Percentiles rank a stretch among this genome's conserved stretches.
Conservation (phyloP, 2,329 filamentous ascomycete genomes). For the Byssothecium circinans region DNA sequence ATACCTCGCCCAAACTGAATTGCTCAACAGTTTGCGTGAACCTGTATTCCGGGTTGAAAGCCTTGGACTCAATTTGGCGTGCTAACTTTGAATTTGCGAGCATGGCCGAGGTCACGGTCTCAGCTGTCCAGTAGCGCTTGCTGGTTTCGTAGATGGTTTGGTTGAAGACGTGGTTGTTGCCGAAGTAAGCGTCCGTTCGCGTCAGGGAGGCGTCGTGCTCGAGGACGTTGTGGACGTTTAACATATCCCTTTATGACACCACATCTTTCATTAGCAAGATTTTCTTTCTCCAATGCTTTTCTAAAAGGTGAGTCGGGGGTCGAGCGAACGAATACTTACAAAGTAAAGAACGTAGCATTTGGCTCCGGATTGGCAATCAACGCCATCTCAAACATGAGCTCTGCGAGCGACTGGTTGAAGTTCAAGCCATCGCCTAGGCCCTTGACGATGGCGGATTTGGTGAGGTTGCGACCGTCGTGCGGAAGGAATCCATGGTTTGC, state of each 20-base stretch:
- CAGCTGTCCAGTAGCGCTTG: constrained; percentile 50
- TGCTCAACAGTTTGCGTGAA: constrained; percentile 47
- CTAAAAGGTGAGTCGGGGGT: too few species aligned
- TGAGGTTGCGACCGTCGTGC: constrained; percentile 38
- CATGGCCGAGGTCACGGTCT: constrained; percentile 36
- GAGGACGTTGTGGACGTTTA: constrained; percentile 52
- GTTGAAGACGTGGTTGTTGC: constrained; percentile 58
- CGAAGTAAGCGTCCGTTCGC: constrained; percentile 54
- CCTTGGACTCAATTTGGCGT: constrained; percentile 49
- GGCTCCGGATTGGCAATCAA: constrained; percentile 34
- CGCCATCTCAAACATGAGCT: constrained; percentile 49
- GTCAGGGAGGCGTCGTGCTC: constrained; percentile 56
- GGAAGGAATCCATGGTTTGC: constrained; percentile 41
- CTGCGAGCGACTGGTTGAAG: constrained; percentile 46
- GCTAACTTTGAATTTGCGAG: constrained; percentile 51
- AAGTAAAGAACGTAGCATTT: constrained; percentile 33
- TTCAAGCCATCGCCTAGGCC: constrained; percentile 49
- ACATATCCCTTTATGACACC: constrained; percentile 43
- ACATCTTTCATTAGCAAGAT: too few species aligned
- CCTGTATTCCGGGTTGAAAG: constrained; percentile 53
- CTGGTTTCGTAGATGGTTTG: constrained; percentile 53
- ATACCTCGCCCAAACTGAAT: constrained; percentile 54
- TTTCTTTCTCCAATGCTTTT: too few species aligned
- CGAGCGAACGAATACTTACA: constrained; percentile 11
- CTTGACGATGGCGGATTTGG: constrained; percentile 39